Percentiles rank a stretch among this genome's conserved stretches.
phyloP scores from a whole-genome alignment of 305 asterid genomes.

The Fraxinus baroniana region DNA sequence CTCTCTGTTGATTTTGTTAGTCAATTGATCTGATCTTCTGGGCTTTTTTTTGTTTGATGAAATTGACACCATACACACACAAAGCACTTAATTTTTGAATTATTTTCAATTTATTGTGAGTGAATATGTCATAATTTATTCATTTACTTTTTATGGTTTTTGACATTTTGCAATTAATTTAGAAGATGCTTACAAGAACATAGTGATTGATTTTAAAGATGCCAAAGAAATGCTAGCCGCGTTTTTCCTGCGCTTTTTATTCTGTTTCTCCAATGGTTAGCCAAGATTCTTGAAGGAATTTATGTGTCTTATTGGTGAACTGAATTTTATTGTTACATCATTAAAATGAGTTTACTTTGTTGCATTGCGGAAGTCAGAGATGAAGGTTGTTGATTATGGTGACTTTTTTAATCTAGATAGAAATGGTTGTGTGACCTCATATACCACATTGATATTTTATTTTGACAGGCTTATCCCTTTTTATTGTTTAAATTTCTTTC shows the following conservation, averaged over 20 bases:
- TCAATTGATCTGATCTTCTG: slow-evolving; percentile 3
- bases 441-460: background rate
- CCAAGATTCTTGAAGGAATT: slow-evolving; percentile 22
- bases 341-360: slow-evolving; percentile 20
- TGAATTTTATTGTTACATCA: slow-evolving; percentile 20
- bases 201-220: slow-evolving; percentile 15
- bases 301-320: slow-evolving; percentile 14
- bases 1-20: slow-evolving; percentile 2
- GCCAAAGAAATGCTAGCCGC: slow-evolving; percentile 44
- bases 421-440: background rate
- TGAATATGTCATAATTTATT: slow-evolving; percentile 26
- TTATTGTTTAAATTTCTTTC: slow-evolving; percentile 6
- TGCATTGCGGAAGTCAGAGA: slow-evolving; percentile 33
- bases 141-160: slow-evolving; percentile 35
- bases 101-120: slow-evolving; percentile 5
- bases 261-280: slow-evolving; percentile 14
- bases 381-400: slow-evolving; percentile 5
- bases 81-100: slow-evolving; percentile 13
- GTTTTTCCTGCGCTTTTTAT: slow-evolving; percentile 10
- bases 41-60: slow-evolving; percentile 7
- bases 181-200: slow-evolving; percentile 26
- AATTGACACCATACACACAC: slow-evolving; percentile 20
- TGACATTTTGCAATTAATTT: slow-evolving; percentile 24
- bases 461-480: slow-evolving; percentile 1
- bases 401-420: slow-evolving; percentile 7